Evolutionary conservation across 1,139 yeast genomes (phyloP), one percentile per base, ranked within the genome.

Genomic region (Pneumocystis canis): DNA sequence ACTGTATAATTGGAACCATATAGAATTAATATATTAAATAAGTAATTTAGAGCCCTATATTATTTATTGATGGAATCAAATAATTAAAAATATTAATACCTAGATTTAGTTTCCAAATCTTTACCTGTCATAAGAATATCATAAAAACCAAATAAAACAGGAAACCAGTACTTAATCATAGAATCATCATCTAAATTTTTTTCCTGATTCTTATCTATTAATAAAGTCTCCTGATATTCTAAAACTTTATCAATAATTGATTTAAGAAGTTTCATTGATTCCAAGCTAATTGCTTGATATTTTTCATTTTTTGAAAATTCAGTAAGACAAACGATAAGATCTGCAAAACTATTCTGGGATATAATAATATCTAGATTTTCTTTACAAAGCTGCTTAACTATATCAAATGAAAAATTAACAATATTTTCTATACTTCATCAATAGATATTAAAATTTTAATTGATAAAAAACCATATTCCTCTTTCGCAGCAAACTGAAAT

Each of bases 41-140:
- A 79, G 69, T 81, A 83, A 66, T 84, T 85, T 70, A 92, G 78
- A 0, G 97, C 96, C 64, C 90, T 79, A 47, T 25, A 25, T 47
- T 47, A 47, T 47, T 25, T 47, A 28, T 47, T 11, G 0, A 20
- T 28, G 9, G 7, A 18, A 35, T 35, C 28, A 20, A 57, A 20
- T 20, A 35, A 7, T 16, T 16, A 57, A 2, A 37, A 20, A 18
- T 9, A 9, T 39, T 37, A 57, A 20, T 37, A 57, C 59, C 40
- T 47, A 32, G 97, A 87, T 69, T 98, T 82, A 5, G 90, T 96
- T 73, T 94, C 99, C 64, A 94, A 77, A 73, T 94, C 98, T 66
- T 87, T 90, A 3, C 96, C 96, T 1, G 85, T 84, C 95, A 90
- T 88, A 40, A 90, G 87, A 9, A 92, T 86, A 68, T 87, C 89